Evolutionary conservation across 306 rosid species (phyloP), one percentile per base, ranked within the genome.

Genomic region (Sphenostylis stenocarpa): DNA sequence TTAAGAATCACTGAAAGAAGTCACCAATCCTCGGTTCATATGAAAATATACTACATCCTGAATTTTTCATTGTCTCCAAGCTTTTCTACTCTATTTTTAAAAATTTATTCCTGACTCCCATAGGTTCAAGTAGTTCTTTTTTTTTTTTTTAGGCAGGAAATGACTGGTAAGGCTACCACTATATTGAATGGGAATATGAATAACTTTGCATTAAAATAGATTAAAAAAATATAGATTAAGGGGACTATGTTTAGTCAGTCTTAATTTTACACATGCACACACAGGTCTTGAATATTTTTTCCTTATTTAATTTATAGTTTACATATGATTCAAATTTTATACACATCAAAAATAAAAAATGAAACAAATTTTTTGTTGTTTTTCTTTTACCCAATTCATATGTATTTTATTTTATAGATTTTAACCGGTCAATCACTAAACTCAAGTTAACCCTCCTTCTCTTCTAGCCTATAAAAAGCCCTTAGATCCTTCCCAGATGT

Each of bases 401-500:
- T 14, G 21, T 52, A 21, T 52, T 26, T 24, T 57, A 43, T 43
- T 60, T 28, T 57, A 14, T 29, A 15, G 3, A 13, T 31, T 61
- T 31, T 61, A 61, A 61, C 67, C 45, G 44, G 44, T 33, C 15
- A 62, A 34, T 19, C 11, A 29, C 19, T 26, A 1, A 2, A 56
- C 9, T 5, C 64, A 13, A 21, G 3, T 1, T 3, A 29, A 60
- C 43, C 5, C 73, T 53, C 81, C 57, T 29, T 14, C 24, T 52
- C 78, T 31, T 52, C 10, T 5, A 19, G 77, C 80, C 58, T 88
- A 81, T 88, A 88, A 83, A 85, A 72, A 21, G 83, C 80, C 83
- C 47, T 56, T 70, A 70, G 31, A 11, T 55, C 11, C 38, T 6
- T 21, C 5, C 26, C 3, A 1, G 2, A 17, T 60, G 61, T 65